Evolutionary conservation across 108 stramenopile species (phyloP), one percentile per base, ranked within the genome.

Genomic region (Nitzschia palea): DNA sequence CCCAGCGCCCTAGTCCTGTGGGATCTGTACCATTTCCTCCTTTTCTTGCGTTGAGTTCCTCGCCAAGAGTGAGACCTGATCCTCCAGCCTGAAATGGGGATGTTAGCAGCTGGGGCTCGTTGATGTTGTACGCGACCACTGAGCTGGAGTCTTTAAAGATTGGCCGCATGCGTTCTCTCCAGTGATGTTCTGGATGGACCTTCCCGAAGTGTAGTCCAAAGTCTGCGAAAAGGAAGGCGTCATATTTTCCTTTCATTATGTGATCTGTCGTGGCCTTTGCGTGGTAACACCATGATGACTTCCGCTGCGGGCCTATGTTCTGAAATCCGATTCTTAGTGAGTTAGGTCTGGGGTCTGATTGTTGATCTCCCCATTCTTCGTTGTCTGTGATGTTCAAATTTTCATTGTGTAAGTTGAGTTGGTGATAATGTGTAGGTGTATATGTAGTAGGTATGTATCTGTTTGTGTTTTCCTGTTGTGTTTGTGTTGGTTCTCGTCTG

Each of bases 1-100:
- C 12, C 55, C 55, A 57, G 14, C 55, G 10, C 23, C 55, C 55
- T 14, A 57, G 55, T n/a, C 51, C 51, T 52, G 26, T 28, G 28
- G 26, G 9, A 18, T 57, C 55, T n/a, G 17, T 17, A 6, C 50
- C 50, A 22, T 20, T 6, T 51, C 18, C 50, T 20, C 17, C 22
- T 6, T 20, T 10, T 6, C 50, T 6, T 6, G 18, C 22, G 5
- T 5, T 51, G 18, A 17, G 22, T n/a, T 51, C 50, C 6, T 51
- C 22, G 17, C 17, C 6, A n/a, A 51, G 6, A 15, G 18, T 5
- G n/a, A 51, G 18, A 5, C 50, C 50, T 17, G 50, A 6, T 6
- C 50, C 50, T 5, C 50, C 50, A 18, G 50, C 6, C 10, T 18
- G 10, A 51, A 18, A 20, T 6, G 50, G 18, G 22, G 17, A 18